These are phyloP conservation scores for Magnusiomyces sp. DNA, from an alignment of 1,139 yeast genomes.

Conservation along the genomic window DNA sequence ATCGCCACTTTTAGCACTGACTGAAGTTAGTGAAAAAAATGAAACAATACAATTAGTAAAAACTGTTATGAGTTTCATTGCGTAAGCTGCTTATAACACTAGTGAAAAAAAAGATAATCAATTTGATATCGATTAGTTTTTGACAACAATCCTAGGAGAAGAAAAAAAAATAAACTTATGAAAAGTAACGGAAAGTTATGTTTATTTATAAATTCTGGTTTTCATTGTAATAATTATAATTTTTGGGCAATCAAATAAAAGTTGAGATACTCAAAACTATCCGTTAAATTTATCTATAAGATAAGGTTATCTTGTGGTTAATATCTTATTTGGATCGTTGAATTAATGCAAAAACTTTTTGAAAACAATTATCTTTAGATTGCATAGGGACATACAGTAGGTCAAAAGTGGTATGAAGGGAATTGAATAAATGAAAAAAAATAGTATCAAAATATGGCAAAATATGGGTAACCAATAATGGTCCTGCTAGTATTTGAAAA, in stretches of 20 bases:
- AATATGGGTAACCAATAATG: no score
- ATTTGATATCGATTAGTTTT: neutral
- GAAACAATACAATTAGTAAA: neutral
- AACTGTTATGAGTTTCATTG: neutral
- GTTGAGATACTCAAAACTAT: neutral
- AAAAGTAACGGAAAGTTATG: neutral
- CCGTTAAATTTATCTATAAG: neutral
- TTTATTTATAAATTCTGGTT: neutral
- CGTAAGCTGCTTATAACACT: neutral
- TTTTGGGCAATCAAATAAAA: neutral
- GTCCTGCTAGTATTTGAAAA: no score
- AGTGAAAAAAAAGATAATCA: neutral
- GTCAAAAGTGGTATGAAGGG: no score
- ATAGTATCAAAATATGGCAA: no score
- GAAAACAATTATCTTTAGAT: neutral
- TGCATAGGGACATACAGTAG: no score
- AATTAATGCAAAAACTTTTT: neutral
- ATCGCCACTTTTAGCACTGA: neutral
- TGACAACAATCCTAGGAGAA: neutral
- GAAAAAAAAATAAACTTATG: neutral
- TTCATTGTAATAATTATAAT: neutral
- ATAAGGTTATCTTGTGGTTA: neutral
- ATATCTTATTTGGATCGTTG: neutral
- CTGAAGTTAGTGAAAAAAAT: no score
- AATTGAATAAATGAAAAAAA: no score